Evolutionary conservation across 768 basidiomycete species (phyloP), one percentile per base, ranked within the genome.

Genomic region (Dioszegia aurantiaca): DNA sequence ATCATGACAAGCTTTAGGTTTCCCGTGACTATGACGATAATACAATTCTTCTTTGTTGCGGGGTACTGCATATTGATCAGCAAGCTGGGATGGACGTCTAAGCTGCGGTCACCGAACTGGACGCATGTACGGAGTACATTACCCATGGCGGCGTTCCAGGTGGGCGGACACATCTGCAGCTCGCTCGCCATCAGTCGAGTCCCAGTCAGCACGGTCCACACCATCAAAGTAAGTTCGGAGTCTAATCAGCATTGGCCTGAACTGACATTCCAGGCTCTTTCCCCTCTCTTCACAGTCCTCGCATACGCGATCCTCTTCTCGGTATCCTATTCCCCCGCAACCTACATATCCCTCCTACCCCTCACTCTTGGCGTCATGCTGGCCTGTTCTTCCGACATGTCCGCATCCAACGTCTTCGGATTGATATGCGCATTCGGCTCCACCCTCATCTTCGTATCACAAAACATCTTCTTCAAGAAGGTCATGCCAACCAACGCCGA

Each of bases 401-500:
- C 90, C 0, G 85, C 86, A 2, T 93, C 91, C 46, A 93, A 91
- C 73, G 77, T 83, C 19, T 78, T 87, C 26, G 95, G 95, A 12
- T 78, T 99, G n/a, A 79, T 95, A 26, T 95, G 89, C 76, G 94
- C 95, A 2, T 92, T 99, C 71, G 94, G 94, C 16, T 95, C 92
- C 11, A 95, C 95, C 28, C 79, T 99, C 58, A 86, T 99, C 64
- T 98, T 99, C 75, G 95, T 99, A 62, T 88, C 87, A 66, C 93
- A 91, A 63, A 99, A 99, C 78, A 98, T 99, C 68, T 95, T 93
- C 77, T 97, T 94, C 83, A 99, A 99, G 79, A 98, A 94, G 80
- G 86, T 98, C 62, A 87, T 99, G 83, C 95, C 95, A 1, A 78
- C 77, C 76, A 51, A 64, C 60, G 33, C 70, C 70, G 63, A 69